Evolutionary conservation across 2,329 filamentous ascomycete species (phyloP).

Genomic region (Xylaria sp.): DNA sequence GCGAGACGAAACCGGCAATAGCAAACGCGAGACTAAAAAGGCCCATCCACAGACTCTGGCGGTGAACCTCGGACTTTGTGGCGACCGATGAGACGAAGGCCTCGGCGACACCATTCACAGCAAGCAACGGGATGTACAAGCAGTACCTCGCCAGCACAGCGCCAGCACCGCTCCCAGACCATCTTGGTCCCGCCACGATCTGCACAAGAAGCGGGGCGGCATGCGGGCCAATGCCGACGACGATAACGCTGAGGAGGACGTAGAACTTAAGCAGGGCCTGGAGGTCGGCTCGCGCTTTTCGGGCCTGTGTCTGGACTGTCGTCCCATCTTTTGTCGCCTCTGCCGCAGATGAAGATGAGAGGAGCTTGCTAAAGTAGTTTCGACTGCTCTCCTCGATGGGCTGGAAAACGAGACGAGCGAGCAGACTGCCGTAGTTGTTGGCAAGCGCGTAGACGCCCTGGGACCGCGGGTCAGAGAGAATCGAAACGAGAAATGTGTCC

Average conservation of each 20-base stretch:
- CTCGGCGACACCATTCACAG: constrained; percentile 90
- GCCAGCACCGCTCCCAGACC: constrained; percentile 78
- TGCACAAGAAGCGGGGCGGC: constrained; percentile 78
- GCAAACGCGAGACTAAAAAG: constrained; percentile 82
- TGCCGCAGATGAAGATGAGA: constrained; percentile 55
- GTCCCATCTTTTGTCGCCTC: constrained; percentile 12
- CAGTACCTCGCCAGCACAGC: constrained; percentile 82
- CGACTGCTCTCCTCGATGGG: constrained; percentile 94
- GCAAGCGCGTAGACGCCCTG: constrained; percentile 94
- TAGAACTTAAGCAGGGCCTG: constrained; percentile 77
- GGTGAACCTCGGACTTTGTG: constrained; percentile 75
- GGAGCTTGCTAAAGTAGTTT: constrained; percentile 85
- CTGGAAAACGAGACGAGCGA: constrained; percentile 90
- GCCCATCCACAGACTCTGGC: constrained; percentile 86
- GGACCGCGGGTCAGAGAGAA: constrained; percentile 78
- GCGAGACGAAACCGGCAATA: constrained; percentile 76
- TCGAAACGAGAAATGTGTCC: constrained; percentile 86
- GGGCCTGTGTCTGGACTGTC: constrained; percentile 45
- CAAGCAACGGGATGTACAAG: constrained; percentile 92
- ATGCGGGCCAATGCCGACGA: constrained; percentile 77
- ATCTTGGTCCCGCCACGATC: constrained; percentile 79
- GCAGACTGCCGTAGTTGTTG: constrained; percentile 90
- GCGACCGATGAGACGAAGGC: constrained; percentile 93
- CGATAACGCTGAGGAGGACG: constrained; percentile 74
- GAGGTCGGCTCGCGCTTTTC: constrained; percentile 63